phyloP scores from a whole-genome alignment of 805 yeast genomes.

The Schwanniomyces polymorphus region DNA sequence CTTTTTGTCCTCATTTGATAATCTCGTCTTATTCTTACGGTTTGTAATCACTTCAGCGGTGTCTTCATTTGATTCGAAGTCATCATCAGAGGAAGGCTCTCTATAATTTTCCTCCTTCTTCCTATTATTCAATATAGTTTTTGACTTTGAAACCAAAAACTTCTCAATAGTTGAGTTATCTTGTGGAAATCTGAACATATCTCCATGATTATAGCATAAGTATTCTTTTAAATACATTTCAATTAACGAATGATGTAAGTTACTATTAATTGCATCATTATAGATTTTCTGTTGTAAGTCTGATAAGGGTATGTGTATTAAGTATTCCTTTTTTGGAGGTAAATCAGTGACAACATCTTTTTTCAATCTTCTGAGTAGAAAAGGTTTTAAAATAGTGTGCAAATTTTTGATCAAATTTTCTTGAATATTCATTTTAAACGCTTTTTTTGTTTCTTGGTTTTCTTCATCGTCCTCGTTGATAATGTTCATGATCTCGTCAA shows the following conservation, averaged over 20 bases:
- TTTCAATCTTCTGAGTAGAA: constrained; percentile 79
- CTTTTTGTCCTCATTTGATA: constrained; percentile 9
- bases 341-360: constrained; percentile 64
- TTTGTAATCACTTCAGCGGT: neutral
- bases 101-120: constrained; percentile 4
- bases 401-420: constrained; percentile 65
- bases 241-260: constrained; percentile 45
- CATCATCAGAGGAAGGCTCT: constrained; percentile 32
- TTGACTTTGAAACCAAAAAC: constrained; percentile 40
- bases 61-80: constrained; percentile 15
- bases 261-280: constrained; percentile 45
- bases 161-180: constrained; percentile 33
- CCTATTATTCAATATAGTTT: constrained; percentile 18
- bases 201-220: constrained; percentile 38
- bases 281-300: constrained; percentile 65
- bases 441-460: constrained; percentile 44
- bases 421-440: constrained; percentile 56
- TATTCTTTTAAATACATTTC: constrained; percentile 53
- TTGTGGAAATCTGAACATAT: constrained; percentile 13
- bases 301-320: constrained; percentile 71
- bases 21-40: neutral
- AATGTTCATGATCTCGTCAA: constrained; percentile 52
- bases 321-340: constrained; percentile 90
- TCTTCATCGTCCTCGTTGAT: constrained; percentile 23
- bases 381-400: constrained; percentile 88